Evolutionary conservation across 179 eudicot species (phyloP).

Genomic region (Beta corolliflora): DNA sequence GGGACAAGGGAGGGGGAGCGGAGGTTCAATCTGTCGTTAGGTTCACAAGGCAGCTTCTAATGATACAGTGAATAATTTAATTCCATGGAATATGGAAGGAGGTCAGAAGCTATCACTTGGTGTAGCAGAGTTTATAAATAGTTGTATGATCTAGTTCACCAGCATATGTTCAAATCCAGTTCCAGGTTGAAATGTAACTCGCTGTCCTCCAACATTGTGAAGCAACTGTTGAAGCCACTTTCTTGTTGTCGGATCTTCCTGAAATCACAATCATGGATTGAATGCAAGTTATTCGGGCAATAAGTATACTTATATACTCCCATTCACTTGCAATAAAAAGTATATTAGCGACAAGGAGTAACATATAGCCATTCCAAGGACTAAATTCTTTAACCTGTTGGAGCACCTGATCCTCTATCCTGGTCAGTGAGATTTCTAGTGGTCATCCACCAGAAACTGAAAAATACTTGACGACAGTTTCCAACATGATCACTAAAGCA

Average conservation of each 20-base stretch:
- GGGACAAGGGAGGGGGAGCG: too few species aligned
- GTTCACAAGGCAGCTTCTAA: neutral
- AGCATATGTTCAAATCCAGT: constrained; percentile 67
- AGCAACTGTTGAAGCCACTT: constrained; percentile 89
- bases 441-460: neutral
- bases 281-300: neutral
- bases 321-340: too few species aligned
- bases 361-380: neutral
- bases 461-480: neutral
- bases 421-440: neutral
- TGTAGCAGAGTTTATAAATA: neutral
- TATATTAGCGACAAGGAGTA: neutral
- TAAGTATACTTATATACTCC: too few species aligned
- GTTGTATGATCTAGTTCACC: constrained; percentile 34
- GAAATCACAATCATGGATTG: constrained; percentile 19
- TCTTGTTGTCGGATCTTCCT: constrained; percentile 89
- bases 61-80: neutral
- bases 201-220: constrained; percentile 66
- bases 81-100: neutral
- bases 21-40: too few species aligned
- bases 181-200: constrained; percentile 57
- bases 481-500: neutral
- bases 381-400: neutral
- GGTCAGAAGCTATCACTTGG: neutral
- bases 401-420: neutral